phyloP scores from a whole-genome alignment of 2,329 filamentous ascomycete genomes.

The Ascochyta koolunga region DNA sequence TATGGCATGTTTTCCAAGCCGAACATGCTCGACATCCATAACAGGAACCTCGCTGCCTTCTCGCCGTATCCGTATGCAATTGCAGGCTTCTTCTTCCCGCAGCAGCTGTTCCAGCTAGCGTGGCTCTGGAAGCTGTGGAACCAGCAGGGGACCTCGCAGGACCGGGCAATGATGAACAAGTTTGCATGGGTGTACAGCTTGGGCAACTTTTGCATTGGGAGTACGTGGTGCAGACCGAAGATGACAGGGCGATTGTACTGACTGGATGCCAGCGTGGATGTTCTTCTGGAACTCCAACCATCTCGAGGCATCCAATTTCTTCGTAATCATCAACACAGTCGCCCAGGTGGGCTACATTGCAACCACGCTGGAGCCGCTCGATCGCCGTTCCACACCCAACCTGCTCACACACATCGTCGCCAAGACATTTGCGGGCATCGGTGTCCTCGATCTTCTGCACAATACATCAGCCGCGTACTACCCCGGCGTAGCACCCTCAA shows the following conservation, averaged over 20 bases:
- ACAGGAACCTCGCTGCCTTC: constrained; percentile 64
- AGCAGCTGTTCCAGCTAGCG: constrained; percentile 63
- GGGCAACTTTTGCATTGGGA: constrained; percentile 65
- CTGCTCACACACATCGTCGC: constrained; percentile 64
- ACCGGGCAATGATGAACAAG: constrained; percentile 58
- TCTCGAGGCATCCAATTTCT: constrained; percentile 60
- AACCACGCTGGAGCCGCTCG: constrained; percentile 56
- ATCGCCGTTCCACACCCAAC: constrained; percentile 57
- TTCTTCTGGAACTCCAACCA: constrained; percentile 64
- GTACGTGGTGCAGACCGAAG: constrained; percentile 42
- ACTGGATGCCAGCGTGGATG: constrained; percentile 58
- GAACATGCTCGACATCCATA: constrained; percentile 66
- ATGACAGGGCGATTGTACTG: background rate
- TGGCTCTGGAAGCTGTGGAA: constrained; percentile 65
- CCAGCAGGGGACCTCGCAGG: constrained; percentile 52
- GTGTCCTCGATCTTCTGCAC: constrained; percentile 64
- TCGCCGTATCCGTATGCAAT: constrained; percentile 65
- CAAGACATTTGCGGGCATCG: constrained; percentile 67
- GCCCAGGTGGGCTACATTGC: constrained; percentile 62
- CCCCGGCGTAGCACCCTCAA: constrained; percentile 54
- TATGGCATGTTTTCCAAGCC: constrained; percentile 64
- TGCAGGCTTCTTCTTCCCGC: constrained; percentile 65
- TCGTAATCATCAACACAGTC: constrained; percentile 62
- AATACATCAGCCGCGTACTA: constrained; percentile 64
- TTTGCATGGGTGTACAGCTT: constrained; percentile 63